A percentile compares a stretch with the other conserved stretches of the same genome.
Evolutionary conservation across 371 early-diverging fungal species (phyloP).

Genomic region (Haplosporangium sp.): DNA sequence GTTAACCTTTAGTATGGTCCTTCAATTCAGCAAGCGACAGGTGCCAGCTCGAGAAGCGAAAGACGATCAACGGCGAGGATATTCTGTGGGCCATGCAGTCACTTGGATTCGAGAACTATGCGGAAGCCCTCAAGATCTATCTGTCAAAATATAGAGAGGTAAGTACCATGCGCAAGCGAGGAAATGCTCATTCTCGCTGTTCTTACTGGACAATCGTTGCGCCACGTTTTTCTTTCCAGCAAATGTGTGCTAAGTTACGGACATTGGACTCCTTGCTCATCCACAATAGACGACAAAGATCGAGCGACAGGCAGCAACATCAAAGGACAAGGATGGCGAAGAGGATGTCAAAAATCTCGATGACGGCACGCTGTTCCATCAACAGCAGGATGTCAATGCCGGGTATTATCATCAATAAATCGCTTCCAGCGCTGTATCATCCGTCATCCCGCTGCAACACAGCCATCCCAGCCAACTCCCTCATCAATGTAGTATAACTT

Average conservation of each 20-base stretch:
- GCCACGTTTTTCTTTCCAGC: constrained; percentile 7
- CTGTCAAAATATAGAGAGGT: constrained; percentile 92
- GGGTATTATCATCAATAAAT: constrained; percentile 44
- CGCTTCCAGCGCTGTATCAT: constrained; percentile 15
- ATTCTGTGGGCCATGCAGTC: constrained; percentile 99
- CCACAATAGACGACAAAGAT: constrained; percentile 64
- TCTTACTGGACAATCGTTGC: constrained; percentile 6
- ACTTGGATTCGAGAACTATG: constrained; percentile 98
- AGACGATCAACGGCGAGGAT: constrained; percentile 99
- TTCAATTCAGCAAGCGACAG: constrained; percentile 86
- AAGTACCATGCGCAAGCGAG: constrained; percentile 6
- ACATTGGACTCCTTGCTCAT: too few species aligned
- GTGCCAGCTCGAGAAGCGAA: constrained; percentile 96
- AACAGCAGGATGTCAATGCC: constrained; percentile 39
- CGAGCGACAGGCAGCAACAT: constrained; percentile 62
- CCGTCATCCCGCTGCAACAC: constrained; percentile 19
- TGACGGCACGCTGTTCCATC: constrained; percentile 26
- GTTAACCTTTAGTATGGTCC: constrained; percentile 1
- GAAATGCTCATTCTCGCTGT: not conserved
- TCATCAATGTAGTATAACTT: too few species aligned
- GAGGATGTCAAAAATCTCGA: constrained; percentile 39
- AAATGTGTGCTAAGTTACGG: not conserved
- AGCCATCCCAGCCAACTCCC: too few species aligned
- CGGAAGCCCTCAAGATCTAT: constrained; percentile 94
- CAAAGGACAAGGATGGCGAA: constrained; percentile 66